Conservation (phyloP, 176 grass and related monocot genomes). For the Ananas comosus region DNA sequence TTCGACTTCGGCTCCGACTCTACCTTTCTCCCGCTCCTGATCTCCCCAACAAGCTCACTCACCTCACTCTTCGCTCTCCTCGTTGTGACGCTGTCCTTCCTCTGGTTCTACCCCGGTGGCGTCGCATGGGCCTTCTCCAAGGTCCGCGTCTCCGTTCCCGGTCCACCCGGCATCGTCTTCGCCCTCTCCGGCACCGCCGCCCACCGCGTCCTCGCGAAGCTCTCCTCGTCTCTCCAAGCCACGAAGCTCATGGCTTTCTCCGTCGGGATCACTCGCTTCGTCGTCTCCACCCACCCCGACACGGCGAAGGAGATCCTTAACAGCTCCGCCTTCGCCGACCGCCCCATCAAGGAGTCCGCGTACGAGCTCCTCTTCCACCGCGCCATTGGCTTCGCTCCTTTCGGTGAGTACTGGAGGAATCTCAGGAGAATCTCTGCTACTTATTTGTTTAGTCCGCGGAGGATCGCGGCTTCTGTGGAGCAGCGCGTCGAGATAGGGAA, state of each 20-base stretch:
- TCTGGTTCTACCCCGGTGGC: slow-evolving; percentile 25
- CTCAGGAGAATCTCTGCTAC: slow-evolving; percentile 35
- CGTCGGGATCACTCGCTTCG: slow-evolving; percentile 21
- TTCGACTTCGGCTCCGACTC: background rate
- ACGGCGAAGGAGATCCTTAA: slow-evolving; percentile 33
- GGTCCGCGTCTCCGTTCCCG: slow-evolving; percentile 11
- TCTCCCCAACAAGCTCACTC: background rate
- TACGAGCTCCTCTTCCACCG: slow-evolving; percentile 15
- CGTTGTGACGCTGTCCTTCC: background rate
- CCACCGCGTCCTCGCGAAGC: slow-evolving; percentile 19
- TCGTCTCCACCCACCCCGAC: slow-evolving; percentile 19
- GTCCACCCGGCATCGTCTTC: slow-evolving; percentile 5
- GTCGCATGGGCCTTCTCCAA: slow-evolving; percentile 20
- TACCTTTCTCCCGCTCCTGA: slow-evolving; percentile 11
- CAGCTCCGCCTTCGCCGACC: slow-evolving; percentile 31
- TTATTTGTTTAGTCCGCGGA: slow-evolving; percentile 28
- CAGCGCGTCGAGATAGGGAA: slow-evolving; percentile 13
- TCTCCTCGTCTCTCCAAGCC: slow-evolving; percentile 11
- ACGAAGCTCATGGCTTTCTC: slow-evolving; percentile 32
- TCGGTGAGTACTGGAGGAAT: slow-evolving; percentile 40
- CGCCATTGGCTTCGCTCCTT: slow-evolving; percentile 26
- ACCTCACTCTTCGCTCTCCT: slow-evolving; percentile 16
- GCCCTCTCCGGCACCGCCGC: slow-evolving; percentile 22
- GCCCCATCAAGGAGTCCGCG: slow-evolving; percentile 23
- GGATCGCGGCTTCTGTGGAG: slow-evolving; percentile 22